Percentiles rank a stretch among this genome's conserved stretches.
These are phyloP conservation scores for Mycena crocata DNA, from an alignment of 768 basidiomycete genomes.

Conservation along the genomic window DNA sequence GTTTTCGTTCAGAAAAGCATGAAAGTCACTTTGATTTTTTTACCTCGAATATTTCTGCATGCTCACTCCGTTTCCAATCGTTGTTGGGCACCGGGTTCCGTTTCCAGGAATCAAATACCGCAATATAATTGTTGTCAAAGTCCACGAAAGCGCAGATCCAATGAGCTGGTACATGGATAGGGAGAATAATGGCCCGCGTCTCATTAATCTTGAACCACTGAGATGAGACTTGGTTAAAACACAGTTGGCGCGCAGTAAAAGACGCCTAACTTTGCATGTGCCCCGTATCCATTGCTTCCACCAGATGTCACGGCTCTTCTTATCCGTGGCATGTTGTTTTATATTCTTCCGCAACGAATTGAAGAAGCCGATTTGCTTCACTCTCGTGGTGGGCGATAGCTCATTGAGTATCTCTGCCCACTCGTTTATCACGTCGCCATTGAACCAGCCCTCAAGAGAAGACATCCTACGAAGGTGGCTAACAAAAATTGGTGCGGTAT, in stretches of 20 bases:
- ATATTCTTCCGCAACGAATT: neutral
- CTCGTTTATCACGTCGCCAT: neutral
- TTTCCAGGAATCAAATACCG: neutral
- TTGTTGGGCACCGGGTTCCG: neutral
- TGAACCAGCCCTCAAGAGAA: neutral
- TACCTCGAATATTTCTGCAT: neutral
- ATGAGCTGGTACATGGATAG: neutral
- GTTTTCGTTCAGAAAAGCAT: neutral
- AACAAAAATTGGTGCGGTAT: neutral
- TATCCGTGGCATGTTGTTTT: neutral
- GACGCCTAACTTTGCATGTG: neutral
- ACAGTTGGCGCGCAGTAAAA: neutral
- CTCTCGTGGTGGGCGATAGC: neutral
- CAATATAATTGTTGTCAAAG: neutral
- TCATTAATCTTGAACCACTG: constrained; percentile 12
- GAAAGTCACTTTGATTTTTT: no score
- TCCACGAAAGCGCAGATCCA: constrained; percentile 12
- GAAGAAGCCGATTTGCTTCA: neutral
- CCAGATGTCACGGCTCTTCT: neutral
- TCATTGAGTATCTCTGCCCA: neutral
- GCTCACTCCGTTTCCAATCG: neutral
- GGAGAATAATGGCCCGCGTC: neutral
- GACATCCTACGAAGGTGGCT: neutral
- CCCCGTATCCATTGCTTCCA: neutral
- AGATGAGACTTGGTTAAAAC: neutral